Base-by-base conservation (phyloP, 2,329 filamentous ascomycete species). In the Apiospora sp. region DNA sequence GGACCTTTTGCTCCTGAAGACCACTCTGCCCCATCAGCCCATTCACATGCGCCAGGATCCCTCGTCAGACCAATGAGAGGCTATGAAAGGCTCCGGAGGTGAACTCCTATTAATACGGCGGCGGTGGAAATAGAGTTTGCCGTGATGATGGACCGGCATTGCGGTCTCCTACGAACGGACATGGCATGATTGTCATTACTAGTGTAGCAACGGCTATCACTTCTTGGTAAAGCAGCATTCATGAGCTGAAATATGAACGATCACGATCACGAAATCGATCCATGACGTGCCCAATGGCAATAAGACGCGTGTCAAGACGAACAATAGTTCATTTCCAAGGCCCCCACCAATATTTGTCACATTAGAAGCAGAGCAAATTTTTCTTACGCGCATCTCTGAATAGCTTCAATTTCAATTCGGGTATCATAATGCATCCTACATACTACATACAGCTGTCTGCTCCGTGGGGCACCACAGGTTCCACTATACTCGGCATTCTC, bases 381-480 rank as follows among this genome's bases (percentile, higher is more conserved):
- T 64, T 64, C 19, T 3, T 2, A 22, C 22, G 19, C 22, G 19
- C 34, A n/a, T 64, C 34, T 41, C 58, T 64, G 58, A 64, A 64
- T 64, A 64, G 34, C 58, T 64, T 64, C 58, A 64, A 64, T 64
- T 64, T 64, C 58, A 64, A 22, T 41, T 64, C 58, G 58, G 58
- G 58, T 64, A 64, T 64, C 58, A 64, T 41, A 64, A 64, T 37
- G 34, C 58, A 64, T 41, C 10, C 58, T 64, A 41, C 19, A 34
- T 64, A n/a, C 58, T 51, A 34, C 13, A 7, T 34, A 64, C 34
- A 14, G 34, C 41, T 64, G 34, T 64, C 14, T 41, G 19, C 34
- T 41, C 30, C 58, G 30, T n/a, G 58, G 19, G 19, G 4, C 19
- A 24, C 58, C 22, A 64, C 34, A n/a, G 58, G 58, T 4, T 41